Evolutionary conservation across 1,139 yeast genomes (phyloP), one percentile per base, ranked within the genome.

Genomic region (Sugiyamaella grinbergsii): DNA sequence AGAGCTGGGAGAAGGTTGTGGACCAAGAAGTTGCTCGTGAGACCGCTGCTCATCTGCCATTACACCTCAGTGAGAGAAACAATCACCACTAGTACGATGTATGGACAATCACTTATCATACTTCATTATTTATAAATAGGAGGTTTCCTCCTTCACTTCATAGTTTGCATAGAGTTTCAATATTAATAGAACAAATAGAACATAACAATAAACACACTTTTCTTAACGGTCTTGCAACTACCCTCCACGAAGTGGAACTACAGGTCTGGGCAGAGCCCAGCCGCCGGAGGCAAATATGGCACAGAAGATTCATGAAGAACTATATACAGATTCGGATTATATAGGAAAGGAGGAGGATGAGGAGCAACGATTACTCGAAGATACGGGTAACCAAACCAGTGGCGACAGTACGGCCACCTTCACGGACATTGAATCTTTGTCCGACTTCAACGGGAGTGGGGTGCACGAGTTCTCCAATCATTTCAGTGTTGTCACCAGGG

Each of bases 401-500:
- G 74, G 97, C 98, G 63, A 93, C 98, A 60, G 98, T 93, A 78
- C 85, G 88, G 71, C 98, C 98, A 77, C 98, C 98, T 79, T 93
- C 99, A 83, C 99, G 94, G 72, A 93, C 81, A 83, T 93, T 93
- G 85, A 93, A 93, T 76, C 98, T 88, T 79, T 90, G 96, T 73
- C 95, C 95, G 66, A 85, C 84, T 79, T 93, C 98, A 62, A 94
- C 71, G 60, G 98, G 96, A 63, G 95, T 88, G 70, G 96, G 93
- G 77, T 82, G 89, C 61, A 86, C 84, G 70, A 93, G 80, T 70
- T 86, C 88, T 69, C 94, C 89, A 66, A 83, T 84, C 96, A 94
- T 89, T 78, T 94, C 98, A 61, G 90, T 81, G 74, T 93, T 93
- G 80, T 94, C 98, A 78, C 98, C 99, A 59, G 99, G 99, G 80